A percentile compares a stretch with the other conserved stretches of the same genome.
Evolutionary conservation across 768 basidiomycete genomes (phyloP).

Genomic region (Mycena rosella): DNA sequence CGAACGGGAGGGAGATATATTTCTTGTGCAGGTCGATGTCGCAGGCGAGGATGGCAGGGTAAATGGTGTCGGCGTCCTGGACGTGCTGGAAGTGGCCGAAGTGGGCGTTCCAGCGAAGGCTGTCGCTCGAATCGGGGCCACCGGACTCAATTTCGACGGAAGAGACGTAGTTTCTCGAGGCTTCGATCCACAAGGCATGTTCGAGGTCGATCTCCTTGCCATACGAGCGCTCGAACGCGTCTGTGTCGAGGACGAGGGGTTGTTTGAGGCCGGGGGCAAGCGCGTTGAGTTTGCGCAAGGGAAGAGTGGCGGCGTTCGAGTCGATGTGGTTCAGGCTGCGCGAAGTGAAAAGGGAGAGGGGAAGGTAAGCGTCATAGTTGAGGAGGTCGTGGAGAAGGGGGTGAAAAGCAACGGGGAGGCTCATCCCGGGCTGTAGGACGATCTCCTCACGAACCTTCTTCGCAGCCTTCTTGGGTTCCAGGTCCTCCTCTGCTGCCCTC

Average conservation of each 20-base stretch:
- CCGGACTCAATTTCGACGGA: neutral
- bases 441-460: conserved; percentile 1
- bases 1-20: neutral
- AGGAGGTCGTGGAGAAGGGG: neutral
- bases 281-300: neutral
- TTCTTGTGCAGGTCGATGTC: conserved; percentile 5
- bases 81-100: neutral
- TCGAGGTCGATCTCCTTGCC: neutral
- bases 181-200: neutral
- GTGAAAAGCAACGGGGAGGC: conserved; percentile 8
- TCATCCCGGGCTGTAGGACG: neutral
- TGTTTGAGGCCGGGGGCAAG: neutral
- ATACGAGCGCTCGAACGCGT: neutral
- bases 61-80: neutral
- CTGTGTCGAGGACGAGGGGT: neutral
- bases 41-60: neutral
- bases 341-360: conserved; percentile 15
- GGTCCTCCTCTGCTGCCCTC: conserved; percentile 1
- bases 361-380: neutral
- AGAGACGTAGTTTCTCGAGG: neutral
- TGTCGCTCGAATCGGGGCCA: no score
- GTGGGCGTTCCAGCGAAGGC: neutral
- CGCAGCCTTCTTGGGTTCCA: neutral
- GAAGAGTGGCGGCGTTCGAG: neutral
- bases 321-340: neutral